Percentiles rank a stretch among this genome's conserved stretches.
These are phyloP conservation scores for Xylaria sp. DNA, from an alignment of 2,329 filamentous ascomycete genomes.

Conservation along the genomic window DNA sequence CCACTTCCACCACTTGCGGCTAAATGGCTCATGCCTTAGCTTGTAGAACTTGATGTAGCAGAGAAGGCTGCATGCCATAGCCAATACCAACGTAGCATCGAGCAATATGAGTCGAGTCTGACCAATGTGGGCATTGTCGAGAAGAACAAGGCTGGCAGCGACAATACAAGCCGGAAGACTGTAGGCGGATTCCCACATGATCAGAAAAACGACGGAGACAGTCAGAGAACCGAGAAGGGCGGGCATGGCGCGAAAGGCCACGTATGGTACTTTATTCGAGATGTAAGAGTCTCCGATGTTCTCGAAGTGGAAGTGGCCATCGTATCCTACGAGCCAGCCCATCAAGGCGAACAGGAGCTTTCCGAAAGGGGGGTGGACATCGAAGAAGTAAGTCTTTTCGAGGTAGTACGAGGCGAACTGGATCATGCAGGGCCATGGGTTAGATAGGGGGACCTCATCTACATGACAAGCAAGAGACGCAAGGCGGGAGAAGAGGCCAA, in stretches of 20 bases:
- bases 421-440: slow-evolving; percentile 31
- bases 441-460: slow-evolving; percentile 20
- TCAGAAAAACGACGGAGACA: slow-evolving; percentile 92
- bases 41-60: slow-evolving; percentile 99
- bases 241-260: slow-evolving; percentile 93
- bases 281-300: slow-evolving; percentile 99
- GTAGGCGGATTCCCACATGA: slow-evolving; percentile 99
- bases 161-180: slow-evolving; percentile 91
- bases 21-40: slow-evolving; percentile 86
- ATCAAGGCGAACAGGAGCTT: slow-evolving; percentile 98
- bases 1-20: slow-evolving; percentile 99
- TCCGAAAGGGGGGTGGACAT: slow-evolving; percentile 97
- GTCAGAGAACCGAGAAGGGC: slow-evolving; percentile 92
- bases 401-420: slow-evolving; percentile 86
- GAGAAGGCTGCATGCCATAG: slow-evolving; percentile 94
- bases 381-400: slow-evolving; percentile 98
- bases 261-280: slow-evolving; percentile 95
- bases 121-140: slow-evolving; percentile 97
- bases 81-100: slow-evolving; percentile 91
- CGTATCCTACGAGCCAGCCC: slow-evolving; percentile 97
- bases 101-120: slow-evolving; percentile 95
- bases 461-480: not conserved
- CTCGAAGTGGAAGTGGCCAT: slow-evolving; percentile 97
- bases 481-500: not conserved
- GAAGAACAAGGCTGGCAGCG: slow-evolving; percentile 85